phyloP scores from a whole-genome alignment of 129 eudicot species.

The Flaveria brownii region DNA sequence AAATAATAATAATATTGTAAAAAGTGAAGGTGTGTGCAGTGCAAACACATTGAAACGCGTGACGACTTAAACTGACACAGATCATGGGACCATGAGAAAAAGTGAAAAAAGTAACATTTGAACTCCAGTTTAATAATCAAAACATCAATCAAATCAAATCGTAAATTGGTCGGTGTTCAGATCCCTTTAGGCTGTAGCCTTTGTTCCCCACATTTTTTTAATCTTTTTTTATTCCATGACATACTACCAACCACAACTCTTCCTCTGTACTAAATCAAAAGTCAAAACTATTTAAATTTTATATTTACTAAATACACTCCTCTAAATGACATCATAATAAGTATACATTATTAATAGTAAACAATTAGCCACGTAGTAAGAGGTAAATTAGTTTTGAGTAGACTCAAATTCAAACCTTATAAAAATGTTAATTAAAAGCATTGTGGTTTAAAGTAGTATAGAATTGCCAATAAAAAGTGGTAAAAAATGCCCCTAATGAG shows the following conservation, averaged over 20 bases:
- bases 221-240: not conserved
- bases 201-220: not conserved
- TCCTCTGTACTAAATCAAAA: not conserved
- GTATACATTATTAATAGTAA: not conserved
- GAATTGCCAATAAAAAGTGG: too few species aligned
- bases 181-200: not conserved
- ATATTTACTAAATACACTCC: too few species aligned
- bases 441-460: too few species aligned
- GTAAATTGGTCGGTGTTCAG: slow-evolving; percentile 29
- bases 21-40: not conserved
- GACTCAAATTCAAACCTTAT: too few species aligned
- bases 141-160: slow-evolving; percentile 29
- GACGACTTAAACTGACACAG: slow-evolving; percentile 21
- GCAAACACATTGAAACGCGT: slow-evolving; percentile 15
- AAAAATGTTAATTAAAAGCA: too few species aligned
- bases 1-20: too few species aligned
- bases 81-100: slow-evolving; percentile 31
- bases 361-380: too few species aligned
- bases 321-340: too few species aligned
- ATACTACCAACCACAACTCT: not conserved
- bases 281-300: not conserved
- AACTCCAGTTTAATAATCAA: slow-evolving; percentile 27
- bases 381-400: too few species aligned
- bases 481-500: too few species aligned
- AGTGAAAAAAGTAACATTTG: slow-evolving; percentile 11